phyloP scores from a whole-genome alignment of 257 asterid genomes.

The Galeopsis tetrahit region DNA sequence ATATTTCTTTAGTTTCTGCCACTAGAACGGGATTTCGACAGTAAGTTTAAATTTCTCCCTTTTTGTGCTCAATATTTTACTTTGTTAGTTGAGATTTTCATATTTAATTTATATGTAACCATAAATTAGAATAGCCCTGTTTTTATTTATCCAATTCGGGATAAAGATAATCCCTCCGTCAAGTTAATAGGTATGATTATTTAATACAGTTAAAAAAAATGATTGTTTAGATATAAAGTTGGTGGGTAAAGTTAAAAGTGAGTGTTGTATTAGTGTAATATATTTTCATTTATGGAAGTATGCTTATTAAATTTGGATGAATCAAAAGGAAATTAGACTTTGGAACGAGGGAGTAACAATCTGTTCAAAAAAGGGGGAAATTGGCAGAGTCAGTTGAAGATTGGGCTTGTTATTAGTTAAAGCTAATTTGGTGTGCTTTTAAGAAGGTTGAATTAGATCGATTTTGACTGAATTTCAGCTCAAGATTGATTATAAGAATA shows the following conservation, averaged over 20 bases:
- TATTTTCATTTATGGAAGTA: too few relatives aligned
- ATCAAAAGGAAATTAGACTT: too few relatives aligned
- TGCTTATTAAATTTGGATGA: too few relatives aligned
- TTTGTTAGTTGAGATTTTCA: not conserved
- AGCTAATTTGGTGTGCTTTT: not conserved
- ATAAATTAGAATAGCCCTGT: not conserved
- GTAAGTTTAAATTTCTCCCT: conserved; percentile 38
- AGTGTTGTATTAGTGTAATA: too few relatives aligned
- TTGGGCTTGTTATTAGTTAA: not conserved
- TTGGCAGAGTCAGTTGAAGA: not conserved
- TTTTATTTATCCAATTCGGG: not conserved
- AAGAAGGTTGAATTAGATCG: not conserved
- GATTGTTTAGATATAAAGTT: too few relatives aligned
- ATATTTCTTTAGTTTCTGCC: conserved; percentile 64
- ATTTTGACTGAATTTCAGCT: not conserved
- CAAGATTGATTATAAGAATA: not conserved
- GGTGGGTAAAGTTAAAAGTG: too few relatives aligned
- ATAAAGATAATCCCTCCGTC: not conserved
- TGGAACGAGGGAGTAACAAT: too few relatives aligned
- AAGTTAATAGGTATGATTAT: too few relatives aligned
- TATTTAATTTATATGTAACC: not conserved
- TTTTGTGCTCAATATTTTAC: not conserved
- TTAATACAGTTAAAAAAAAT: too few relatives aligned
- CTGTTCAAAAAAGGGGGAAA: not conserved
- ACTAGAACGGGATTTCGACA: conserved; percentile 61